Evolutionary conservation across 805 yeast species (phyloP).

Genomic region (Vanderwaltozyma tropicalis): DNA sequence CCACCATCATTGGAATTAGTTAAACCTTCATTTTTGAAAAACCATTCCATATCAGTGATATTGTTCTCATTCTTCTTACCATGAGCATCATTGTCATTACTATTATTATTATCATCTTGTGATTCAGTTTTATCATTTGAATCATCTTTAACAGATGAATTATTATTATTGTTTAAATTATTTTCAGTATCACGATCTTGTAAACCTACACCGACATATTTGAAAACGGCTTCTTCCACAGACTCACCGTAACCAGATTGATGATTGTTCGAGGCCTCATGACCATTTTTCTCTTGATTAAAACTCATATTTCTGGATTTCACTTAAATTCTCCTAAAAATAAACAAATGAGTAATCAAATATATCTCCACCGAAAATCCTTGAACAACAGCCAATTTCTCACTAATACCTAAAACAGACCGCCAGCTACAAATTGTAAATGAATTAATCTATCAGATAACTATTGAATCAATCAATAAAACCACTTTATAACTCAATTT

Average conservation of each 20-base stretch:
- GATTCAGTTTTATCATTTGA: conserved; percentile 8
- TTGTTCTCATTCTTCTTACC: conserved; percentile 21
- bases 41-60: conserved; percentile 18
- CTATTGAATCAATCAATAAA: too few relatives aligned
- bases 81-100: conserved; percentile 17
- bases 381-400: background rate
- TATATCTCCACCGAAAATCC: background rate
- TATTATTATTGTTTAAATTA: conserved; percentile 23
- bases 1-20: conserved; percentile 2
- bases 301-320: background rate
- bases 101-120: conserved; percentile 3
- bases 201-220: conserved; percentile 56
- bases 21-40: conserved; percentile 12
- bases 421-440: too few relatives aligned
- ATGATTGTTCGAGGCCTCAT: background rate
- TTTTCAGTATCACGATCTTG: conserved; percentile 15
- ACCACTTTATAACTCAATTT: too few relatives aligned
- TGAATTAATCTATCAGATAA: too few relatives aligned
- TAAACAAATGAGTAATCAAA: too few relatives aligned
- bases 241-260: conserved; percentile 23
- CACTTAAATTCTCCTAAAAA: too few relatives aligned
- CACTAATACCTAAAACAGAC: too few relatives aligned
- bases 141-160: conserved; percentile 8
- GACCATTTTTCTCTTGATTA: background rate
- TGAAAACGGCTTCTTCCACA: conserved; percentile 73